Base-by-base conservation (phyloP, 495 filamentous ascomycete genomes). In the Pseudevernia furfuracea region DNA sequence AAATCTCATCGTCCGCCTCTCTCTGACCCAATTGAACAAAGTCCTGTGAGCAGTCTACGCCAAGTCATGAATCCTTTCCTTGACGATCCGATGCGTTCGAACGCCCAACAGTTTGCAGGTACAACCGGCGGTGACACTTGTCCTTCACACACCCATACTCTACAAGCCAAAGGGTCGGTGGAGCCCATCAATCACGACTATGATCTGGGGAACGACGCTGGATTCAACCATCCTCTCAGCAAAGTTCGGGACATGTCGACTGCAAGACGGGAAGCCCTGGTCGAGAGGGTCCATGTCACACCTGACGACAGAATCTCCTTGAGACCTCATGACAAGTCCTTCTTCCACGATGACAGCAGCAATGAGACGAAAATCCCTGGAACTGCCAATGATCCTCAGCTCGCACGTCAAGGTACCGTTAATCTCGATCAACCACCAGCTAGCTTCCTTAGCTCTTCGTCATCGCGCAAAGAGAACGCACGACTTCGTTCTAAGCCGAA, bases 51-150 rank as follows among this genome's bases (percentile, higher is more conserved):
- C 71, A 97, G 92, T 72, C 78, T 97, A 69, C 84, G 90, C 41
- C 81, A 90, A 74, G 88, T 90, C 39, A 97, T 97, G 94, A 88
- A 90, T 72, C 91, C 91, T 49, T 97, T 90, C 70, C 77, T 96
- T 15, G 60, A 63, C 41, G 63, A 67, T 30, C 62, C 62, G 15
- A 30, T 64, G 57, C 62, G 56, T 58, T 64, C 62, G 38, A 58
- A 64, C 36, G 62, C 62, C 44, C 56, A 43, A n/a, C 62, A 59
- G 4, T 64, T 64, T 53, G 56, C 62, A n/a, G 62, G 62, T 19
- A 59, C 62, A 36, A 30, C 28, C 34, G 44, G 56, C n/a, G n/a
- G 58, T 30, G 41, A 59, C 25, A n/a, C 38, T 23, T 25, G 41
- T 21, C 36, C 43, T 14, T 21, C 55, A 39, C 56, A 64, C 6